Conservation (phyloP, 345 rosid genomes). For the Mangifera indica region DNA sequence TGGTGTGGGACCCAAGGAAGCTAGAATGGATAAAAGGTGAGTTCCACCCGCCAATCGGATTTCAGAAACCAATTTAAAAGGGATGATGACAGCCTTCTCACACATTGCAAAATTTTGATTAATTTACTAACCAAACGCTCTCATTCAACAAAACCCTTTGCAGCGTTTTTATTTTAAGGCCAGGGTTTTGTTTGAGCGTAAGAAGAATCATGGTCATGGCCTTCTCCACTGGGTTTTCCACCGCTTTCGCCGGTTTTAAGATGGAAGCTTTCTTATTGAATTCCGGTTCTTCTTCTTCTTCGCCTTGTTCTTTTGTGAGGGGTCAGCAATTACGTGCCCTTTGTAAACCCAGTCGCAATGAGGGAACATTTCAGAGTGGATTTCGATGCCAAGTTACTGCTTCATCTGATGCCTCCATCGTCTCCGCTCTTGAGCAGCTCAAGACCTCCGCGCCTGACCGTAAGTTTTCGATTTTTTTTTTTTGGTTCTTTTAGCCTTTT, state of each 20-base stretch:
- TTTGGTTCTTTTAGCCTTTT: neutral
- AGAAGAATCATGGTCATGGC: slow-evolving; percentile 44
- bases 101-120: too few species aligned
- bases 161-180: slow-evolving; percentile 1
- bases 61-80: slow-evolving; percentile 22
- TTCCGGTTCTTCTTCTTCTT: slow-evolving; percentile 30
- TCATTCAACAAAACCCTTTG: neutral
- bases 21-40: slow-evolving; percentile 70
- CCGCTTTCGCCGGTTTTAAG: slow-evolving; percentile 40
- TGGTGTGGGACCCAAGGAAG: too few species aligned
- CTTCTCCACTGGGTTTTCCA: slow-evolving; percentile 39
- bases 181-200: slow-evolving; percentile 13
- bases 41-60: slow-evolving; percentile 59
- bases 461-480: slow-evolving; percentile 23
- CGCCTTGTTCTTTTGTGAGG: slow-evolving; percentile 26
- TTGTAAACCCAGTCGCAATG: slow-evolving; percentile 28
- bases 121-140: too few species aligned
- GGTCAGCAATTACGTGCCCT: slow-evolving; percentile 28
- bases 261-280: slow-evolving; percentile 42
- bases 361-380: slow-evolving; percentile 25
- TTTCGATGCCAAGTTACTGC: slow-evolving; percentile 43
- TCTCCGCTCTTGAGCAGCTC: slow-evolving; percentile 69
- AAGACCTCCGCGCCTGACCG: slow-evolving; percentile 65
- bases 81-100: too few species aligned
- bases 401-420: slow-evolving; percentile 38